Conservation (phyloP, 805 yeast genomes). For the Wickerhamiella dianesei region DNA sequence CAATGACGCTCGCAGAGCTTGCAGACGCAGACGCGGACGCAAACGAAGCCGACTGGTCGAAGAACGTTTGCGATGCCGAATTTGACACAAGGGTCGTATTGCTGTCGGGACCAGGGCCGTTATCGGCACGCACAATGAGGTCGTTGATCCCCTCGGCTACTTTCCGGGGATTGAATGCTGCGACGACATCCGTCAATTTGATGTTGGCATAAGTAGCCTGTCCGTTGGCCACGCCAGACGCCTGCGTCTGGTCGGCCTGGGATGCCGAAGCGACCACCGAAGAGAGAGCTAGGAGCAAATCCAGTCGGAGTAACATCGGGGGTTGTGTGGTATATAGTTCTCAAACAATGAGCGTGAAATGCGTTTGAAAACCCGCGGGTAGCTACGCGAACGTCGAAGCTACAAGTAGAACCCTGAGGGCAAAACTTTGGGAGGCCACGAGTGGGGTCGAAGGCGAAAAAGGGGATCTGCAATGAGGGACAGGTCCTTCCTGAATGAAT, state of each 20-base stretch:
- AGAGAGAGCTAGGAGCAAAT: not conserved
- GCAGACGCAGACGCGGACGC: too few species aligned
- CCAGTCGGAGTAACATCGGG: not conserved
- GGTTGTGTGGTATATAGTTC: too few species aligned
- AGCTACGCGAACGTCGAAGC: too few species aligned
- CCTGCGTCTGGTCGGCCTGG: not conserved
- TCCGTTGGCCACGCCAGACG: not conserved
- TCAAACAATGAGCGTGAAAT: too few species aligned
- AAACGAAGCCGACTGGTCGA: not conserved
- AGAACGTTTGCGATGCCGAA: not conserved
- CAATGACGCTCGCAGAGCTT: not conserved
- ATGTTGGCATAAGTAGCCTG: not conserved
- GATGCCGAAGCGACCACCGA: slow-evolving; percentile 3
- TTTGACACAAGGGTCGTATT: not conserved
- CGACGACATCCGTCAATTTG: not conserved
- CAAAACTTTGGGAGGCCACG: too few species aligned
- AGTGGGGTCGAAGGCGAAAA: too few species aligned
- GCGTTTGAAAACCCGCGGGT: too few species aligned
- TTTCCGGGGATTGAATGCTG: not conserved
- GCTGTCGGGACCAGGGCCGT: not conserved
- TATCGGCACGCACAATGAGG: not conserved
- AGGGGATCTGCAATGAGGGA: too few species aligned
- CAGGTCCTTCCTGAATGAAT: too few species aligned
- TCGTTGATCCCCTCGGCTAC: not conserved
- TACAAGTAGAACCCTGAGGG: too few species aligned